Evolutionary conservation across 1,284 basidiomycete species (phyloP), one percentile per base, ranked within the genome.

Genomic region (Polyporus tsugae): DNA sequence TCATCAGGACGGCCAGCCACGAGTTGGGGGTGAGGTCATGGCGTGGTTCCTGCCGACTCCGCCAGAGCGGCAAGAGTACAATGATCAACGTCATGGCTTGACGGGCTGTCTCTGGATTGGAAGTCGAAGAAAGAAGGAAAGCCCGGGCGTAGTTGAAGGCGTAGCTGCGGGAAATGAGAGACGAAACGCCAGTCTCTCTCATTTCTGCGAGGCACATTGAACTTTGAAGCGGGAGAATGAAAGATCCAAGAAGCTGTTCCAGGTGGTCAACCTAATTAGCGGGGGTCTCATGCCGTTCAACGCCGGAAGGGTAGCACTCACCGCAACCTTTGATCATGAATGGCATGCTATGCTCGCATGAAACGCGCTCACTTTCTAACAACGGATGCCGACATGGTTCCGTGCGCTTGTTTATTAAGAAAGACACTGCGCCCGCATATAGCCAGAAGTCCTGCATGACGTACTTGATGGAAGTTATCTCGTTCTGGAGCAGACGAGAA

Each of bases 41-140:
- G 25, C 25, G 11, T 25, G 5, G 52, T 33, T 5, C 52, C 52
- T 33, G 29, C 33, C 57, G n/a, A 38, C 29, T 29, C 29, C 19
- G 17, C 17, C 7, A 6, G 33, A 35, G 55, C 19, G 57, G 13
- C 4, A 22, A 13, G 36, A 9, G n/a, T 4, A 36, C 3, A 3
- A 35, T 38, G 33, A 58, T 38, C 17, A 11, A 22, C 22, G n/a
- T n/a, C 7, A 4, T 49, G 22, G 1, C 41, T 42, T 6, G 41
- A 25, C 22, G 22, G 22, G 22, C 19, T 35, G 57, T 55, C 11
- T 29, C 13, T 35, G 17, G 53, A 15, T 35, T 33, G 53, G 53
- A 55, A 55, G 53, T 58, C 57, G 57, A 58, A 39, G 57, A 10
- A 2, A 35, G 55, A 58, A 39, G n/a, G n/a, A 22, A 58, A 58